Conservation (phyloP, 176 grass and related monocot species). For the Ensete glaucum region DNA sequence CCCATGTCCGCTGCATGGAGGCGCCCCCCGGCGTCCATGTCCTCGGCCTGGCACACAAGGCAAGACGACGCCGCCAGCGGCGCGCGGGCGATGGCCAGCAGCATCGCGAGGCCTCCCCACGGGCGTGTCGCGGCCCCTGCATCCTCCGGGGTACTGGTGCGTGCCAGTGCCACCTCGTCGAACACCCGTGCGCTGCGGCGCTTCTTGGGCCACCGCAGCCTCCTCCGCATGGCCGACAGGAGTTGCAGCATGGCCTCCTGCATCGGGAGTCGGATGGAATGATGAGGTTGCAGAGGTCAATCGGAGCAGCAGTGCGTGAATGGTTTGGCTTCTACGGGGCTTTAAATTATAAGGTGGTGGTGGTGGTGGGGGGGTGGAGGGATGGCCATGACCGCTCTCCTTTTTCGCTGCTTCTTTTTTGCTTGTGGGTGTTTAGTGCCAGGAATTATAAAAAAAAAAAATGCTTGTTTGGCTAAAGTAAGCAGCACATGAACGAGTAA, state of each 20-base stretch:
- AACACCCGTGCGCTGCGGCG: constrained; percentile 20
- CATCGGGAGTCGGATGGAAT: not conserved
- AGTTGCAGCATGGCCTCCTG: not conserved
- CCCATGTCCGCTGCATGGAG: constrained; percentile 52
- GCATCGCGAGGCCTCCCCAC: constrained; percentile 28
- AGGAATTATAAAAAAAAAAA: not conserved
- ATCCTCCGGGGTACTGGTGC: not conserved
- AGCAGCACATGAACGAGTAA: not conserved
- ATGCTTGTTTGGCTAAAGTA: not conserved
- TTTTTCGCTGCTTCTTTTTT: not conserved
- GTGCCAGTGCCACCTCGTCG: not conserved
- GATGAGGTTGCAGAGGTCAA: not conserved
- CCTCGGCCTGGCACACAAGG: constrained; percentile 28
- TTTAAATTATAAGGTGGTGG: not conserved
- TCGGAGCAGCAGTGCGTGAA: not conserved
- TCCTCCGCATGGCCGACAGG: not conserved
- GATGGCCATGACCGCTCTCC: not conserved
- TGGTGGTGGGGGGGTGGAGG: not conserved
- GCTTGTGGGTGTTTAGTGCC: not conserved
- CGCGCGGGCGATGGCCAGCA: constrained; percentile 40
- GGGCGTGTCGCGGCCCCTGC: not conserved
- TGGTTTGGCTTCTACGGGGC: not conserved
- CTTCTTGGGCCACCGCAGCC: constrained; percentile 4
- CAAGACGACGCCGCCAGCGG: constrained; percentile 30
- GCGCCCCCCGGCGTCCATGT: constrained; percentile 33